Percentiles rank a stretch among this genome's conserved stretches.
Evolutionary conservation across 2,329 filamentous ascomycete genomes (phyloP).

Genomic region (Monilinia fructigena): DNA sequence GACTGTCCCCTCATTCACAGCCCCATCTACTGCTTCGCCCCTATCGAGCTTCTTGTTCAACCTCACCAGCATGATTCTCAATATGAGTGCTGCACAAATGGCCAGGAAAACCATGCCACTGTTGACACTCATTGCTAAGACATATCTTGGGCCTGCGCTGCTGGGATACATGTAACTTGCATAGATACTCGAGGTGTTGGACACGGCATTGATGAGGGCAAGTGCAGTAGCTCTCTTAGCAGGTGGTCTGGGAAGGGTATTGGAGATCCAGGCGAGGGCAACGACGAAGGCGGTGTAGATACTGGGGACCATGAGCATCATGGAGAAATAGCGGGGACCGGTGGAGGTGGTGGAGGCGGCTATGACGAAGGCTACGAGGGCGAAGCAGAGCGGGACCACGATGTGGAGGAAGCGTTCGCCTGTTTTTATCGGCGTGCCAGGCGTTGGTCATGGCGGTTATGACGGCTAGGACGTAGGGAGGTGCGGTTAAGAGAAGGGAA

Average conservation of each 20-base stretch:
- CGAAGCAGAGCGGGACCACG: slow-evolving; percentile 58
- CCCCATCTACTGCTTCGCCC: slow-evolving; percentile 52
- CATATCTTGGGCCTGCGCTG: slow-evolving; percentile 31
- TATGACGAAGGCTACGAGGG: slow-evolving; percentile 65
- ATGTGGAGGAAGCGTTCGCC: slow-evolving; percentile 72
- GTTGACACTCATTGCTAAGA: slow-evolving; percentile 63
- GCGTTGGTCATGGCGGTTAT: slow-evolving; percentile 64
- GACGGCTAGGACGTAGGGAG: slow-evolving; percentile 62
- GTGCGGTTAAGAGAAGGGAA: slow-evolving; percentile 62
- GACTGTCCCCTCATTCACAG: slow-evolving; percentile 10
- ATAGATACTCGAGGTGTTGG: slow-evolving; percentile 65
- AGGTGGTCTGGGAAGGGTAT: slow-evolving; percentile 71
- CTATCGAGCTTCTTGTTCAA: slow-evolving; percentile 69
- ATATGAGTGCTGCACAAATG: slow-evolving; percentile 59
- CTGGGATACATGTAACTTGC: slow-evolving; percentile 53
- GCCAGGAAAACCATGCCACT: slow-evolving; percentile 63
- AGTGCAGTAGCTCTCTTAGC: slow-evolving; percentile 62
- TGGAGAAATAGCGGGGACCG: slow-evolving; percentile 64
- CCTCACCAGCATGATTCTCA: slow-evolving; percentile 61
- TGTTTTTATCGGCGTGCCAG: slow-evolving; percentile 66
- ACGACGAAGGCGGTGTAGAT: slow-evolving; percentile 68
- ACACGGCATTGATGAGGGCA: slow-evolving; percentile 73
- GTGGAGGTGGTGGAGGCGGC: slow-evolving; percentile 60
- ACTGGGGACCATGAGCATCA: slow-evolving; percentile 69
- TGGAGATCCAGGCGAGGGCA: slow-evolving; percentile 71